Evolutionary conservation across 257 asterid genomes (phyloP).

Genomic region (Lycium ferocissimum): DNA sequence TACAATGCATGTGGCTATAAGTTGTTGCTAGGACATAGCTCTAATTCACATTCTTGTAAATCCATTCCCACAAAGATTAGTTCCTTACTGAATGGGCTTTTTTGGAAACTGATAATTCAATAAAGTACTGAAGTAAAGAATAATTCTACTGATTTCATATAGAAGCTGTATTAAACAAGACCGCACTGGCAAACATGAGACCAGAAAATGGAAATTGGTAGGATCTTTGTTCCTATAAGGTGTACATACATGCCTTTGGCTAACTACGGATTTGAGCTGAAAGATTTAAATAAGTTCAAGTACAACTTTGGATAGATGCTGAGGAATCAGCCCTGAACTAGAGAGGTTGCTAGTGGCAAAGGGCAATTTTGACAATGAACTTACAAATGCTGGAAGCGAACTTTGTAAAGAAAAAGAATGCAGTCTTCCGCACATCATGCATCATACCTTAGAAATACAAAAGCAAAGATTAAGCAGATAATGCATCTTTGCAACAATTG

Average conservation of each 20-base stretch:
- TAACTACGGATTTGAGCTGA: neutral
- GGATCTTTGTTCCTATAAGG: conserved; percentile 3
- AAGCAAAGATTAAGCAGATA: conserved; percentile 21
- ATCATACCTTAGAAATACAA: neutral
- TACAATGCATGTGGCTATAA: neutral
- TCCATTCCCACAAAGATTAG: neutral
- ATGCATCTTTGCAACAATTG: conserved; percentile 12
- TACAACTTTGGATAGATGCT: conserved; percentile 1
- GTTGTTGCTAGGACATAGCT: conserved; percentile 18
- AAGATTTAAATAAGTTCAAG: conserved; percentile 12
- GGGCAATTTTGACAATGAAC: neutral
- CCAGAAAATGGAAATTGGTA: neutral
- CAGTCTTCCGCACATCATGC: conserved; percentile 7
- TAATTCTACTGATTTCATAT: conserved; percentile 3
- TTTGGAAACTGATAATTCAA: conserved; percentile 18
- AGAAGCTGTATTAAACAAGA: conserved; percentile 12
- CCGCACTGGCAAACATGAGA: conserved; percentile 13
- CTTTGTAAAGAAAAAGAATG: neutral
- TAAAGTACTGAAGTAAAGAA: conserved; percentile 1
- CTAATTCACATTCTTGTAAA: neutral
- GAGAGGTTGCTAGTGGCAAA: neutral
- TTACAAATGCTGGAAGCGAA: conserved; percentile 2
- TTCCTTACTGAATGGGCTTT: neutral
- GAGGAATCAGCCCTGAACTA: conserved; percentile 20
- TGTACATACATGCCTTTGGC: neutral